Evolutionary conservation across 2,329 filamentous ascomycete species (phyloP).

Genomic region (Amesomyces nigricolor): DNA sequence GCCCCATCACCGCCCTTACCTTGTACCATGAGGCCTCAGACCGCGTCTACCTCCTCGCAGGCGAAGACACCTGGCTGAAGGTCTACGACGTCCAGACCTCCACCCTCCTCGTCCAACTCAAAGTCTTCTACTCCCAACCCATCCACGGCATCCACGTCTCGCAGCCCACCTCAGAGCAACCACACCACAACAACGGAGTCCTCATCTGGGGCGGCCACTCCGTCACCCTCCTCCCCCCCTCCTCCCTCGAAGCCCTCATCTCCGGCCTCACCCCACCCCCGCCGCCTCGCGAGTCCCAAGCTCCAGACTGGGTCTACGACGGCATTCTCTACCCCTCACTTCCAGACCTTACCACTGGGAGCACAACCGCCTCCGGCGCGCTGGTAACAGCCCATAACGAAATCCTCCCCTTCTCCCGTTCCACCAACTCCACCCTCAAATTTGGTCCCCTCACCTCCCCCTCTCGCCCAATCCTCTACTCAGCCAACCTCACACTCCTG

Average conservation of each 20-base stretch:
- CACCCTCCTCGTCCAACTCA: conserved; percentile 37
- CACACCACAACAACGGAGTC: conserved; percentile 28
- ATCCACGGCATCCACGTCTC: conserved; percentile 65
- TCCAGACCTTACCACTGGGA: not conserved
- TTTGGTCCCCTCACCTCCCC: conserved; percentile 53
- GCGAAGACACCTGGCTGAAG: conserved; percentile 54
- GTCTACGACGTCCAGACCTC: conserved; percentile 43
- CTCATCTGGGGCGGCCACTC: conserved; percentile 67
- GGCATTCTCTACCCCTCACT: conserved; percentile 46
- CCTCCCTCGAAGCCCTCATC: conserved; percentile 33
- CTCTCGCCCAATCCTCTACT: conserved; percentile 81
- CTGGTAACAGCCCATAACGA: conserved; percentile 86
- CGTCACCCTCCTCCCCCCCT: conserved; percentile 41
- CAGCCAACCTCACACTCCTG: conserved; percentile 66
- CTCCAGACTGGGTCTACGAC: conserved; percentile 74
- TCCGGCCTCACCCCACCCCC: conserved; percentile 16
- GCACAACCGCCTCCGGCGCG: conserved; percentile 39
- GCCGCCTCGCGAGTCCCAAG: conserved; percentile 37
- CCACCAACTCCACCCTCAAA: conserved; percentile 26
- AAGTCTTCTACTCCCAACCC: conserved; percentile 60
- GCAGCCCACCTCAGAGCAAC: conserved; percentile 10
- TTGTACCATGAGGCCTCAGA: conserved; percentile 39
- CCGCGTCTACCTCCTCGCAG: conserved; percentile 46
- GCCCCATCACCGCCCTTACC: conserved; percentile 55
- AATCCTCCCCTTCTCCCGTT: conserved; percentile 49